These are phyloP conservation scores for Parascedosporium putredinis DNA, from an alignment of 2,329 filamentous ascomycete genomes.

Conservation along the genomic window DNA sequence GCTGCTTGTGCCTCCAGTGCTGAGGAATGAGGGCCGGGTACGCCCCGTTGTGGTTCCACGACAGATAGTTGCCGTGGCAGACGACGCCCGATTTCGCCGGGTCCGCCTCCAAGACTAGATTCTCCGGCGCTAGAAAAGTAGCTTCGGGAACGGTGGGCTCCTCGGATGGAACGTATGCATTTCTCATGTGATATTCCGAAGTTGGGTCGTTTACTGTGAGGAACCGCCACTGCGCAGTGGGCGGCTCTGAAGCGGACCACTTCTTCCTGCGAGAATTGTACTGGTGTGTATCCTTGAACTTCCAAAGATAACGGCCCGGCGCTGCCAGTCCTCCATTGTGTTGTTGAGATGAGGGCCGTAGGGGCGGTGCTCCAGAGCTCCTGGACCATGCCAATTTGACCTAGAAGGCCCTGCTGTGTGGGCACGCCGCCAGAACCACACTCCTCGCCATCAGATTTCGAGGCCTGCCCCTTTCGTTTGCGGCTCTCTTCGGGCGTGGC, in stretches of 20 bases:
- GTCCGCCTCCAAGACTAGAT: constrained; percentile 12
- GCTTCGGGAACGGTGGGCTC: background rate
- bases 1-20: background rate
- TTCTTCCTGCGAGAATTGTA: constrained; percentile 15
- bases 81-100: background rate
- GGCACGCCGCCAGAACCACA: constrained; percentile 4
- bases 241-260: constrained; percentile 10
- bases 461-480: constrained; percentile 24
- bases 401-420: constrained; percentile 35
- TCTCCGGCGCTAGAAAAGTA: background rate
- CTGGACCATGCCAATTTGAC: constrained; percentile 56
- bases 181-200: constrained; percentile 46
- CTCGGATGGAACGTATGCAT: constrained; percentile 20
- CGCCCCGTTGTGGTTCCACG: constrained; percentile 1
- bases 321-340: constrained; percentile 38
- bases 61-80: background rate
- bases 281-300: constrained; percentile 43
- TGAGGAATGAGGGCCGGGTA: background rate
- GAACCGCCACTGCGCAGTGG: constrained; percentile 39
- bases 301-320: constrained; percentile 52
- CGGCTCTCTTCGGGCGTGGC: constrained; percentile 27
- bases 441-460: constrained; percentile 17
- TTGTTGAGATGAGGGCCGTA: too few relatives aligned
- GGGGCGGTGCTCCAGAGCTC: constrained; percentile 43
- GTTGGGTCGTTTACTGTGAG: constrained; percentile 49